These are phyloP conservation scores for Pestalotiopsis sp. DNA, from an alignment of 2,329 filamentous ascomycete genomes.

Conservation along the genomic window DNA sequence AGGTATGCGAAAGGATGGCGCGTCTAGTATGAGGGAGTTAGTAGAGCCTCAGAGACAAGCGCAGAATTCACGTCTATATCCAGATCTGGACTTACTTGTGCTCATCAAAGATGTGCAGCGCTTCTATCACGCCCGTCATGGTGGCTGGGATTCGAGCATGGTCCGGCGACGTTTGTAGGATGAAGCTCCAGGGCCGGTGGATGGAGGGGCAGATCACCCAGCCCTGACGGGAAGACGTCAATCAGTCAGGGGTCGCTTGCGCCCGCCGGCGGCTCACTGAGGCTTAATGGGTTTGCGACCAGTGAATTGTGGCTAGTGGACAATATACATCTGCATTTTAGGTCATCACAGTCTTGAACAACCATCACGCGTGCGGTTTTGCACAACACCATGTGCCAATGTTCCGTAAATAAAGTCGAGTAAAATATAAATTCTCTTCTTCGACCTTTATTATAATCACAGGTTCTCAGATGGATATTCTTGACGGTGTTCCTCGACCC, in stretches of 20 bases:
- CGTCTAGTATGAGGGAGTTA: slow-evolving; percentile 55
- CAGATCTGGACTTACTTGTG: slow-evolving; percentile 66
- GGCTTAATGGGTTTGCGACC: neutral
- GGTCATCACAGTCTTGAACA: neutral
- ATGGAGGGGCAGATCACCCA: slow-evolving; percentile 15
- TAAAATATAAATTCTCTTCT: no score
- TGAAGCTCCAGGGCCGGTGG: neutral
- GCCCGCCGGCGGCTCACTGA: neutral
- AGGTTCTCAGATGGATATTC: no score
- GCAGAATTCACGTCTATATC: neutral
- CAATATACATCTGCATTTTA: neutral
- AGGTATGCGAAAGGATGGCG: slow-evolving; percentile 85
- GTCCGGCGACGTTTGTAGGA: slow-evolving; percentile 10
- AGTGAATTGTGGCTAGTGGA: slow-evolving; percentile 5
- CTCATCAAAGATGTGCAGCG: slow-evolving; percentile 96
- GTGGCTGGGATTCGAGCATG: slow-evolving; percentile 37
- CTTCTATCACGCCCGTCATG: slow-evolving; percentile 87
- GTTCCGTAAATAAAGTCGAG: no score
- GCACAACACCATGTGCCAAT: no score
- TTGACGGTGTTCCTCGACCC: no score
- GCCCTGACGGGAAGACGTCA: neutral
- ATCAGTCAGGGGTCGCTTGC: neutral
- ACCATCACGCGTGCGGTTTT: neutral
- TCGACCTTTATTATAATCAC: no score
- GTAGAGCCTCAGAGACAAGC: slow-evolving; percentile 4